Percentiles rank a stretch among this genome's conserved stretches.
phyloP scores from a whole-genome alignment of 768 basidiomycete genomes.

The Leucocoprinus leucothites region DNA sequence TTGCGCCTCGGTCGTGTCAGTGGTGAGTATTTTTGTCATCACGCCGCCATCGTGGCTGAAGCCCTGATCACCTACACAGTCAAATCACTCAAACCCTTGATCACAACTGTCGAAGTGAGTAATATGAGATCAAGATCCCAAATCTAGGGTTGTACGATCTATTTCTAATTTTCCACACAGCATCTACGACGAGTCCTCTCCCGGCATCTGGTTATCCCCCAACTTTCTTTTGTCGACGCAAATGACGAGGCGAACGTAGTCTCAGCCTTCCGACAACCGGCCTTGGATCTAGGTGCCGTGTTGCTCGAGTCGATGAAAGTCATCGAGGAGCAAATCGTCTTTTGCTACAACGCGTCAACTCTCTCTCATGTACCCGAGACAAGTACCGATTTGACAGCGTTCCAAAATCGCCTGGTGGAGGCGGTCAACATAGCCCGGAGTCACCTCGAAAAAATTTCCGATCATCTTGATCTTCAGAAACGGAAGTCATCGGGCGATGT shows the following conservation, averaged over 20 bases:
- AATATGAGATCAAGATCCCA: neutral
- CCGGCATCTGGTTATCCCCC: slow-evolving; percentile 33
- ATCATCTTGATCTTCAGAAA: slow-evolving; percentile 25
- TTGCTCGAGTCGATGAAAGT: slow-evolving; percentile 32
- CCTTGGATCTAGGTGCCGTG: slow-evolving; percentile 29
- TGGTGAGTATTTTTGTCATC: slow-evolving; percentile 24
- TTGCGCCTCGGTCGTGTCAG: slow-evolving; percentile 40
- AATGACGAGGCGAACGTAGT: slow-evolving; percentile 13
- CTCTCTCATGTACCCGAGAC: slow-evolving; percentile 7
- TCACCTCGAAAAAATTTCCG: slow-evolving; percentile 29
- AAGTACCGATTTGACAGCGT: slow-evolving; percentile 12
- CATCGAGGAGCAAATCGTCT: slow-evolving; percentile 29
- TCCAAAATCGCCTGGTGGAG: slow-evolving; percentile 20
- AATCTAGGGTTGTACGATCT: neutral
- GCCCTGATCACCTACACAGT: slow-evolving; percentile 23
- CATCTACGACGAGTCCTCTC: slow-evolving; percentile 43
- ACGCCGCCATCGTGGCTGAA: neutral
- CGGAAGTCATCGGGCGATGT: slow-evolving; percentile 16
- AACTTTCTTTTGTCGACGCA: slow-evolving; percentile 1
- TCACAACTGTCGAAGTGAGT: slow-evolving; percentile 35
- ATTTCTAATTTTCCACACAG: slow-evolving; percentile 6
- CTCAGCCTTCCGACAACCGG: slow-evolving; percentile 22
- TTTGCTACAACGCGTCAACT: slow-evolving; percentile 24
- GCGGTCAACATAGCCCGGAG: slow-evolving; percentile 24
- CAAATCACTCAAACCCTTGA: too few relatives aligned